Base-by-base conservation (phyloP, 345 rosid genomes). In the Acer negundo region DNA sequence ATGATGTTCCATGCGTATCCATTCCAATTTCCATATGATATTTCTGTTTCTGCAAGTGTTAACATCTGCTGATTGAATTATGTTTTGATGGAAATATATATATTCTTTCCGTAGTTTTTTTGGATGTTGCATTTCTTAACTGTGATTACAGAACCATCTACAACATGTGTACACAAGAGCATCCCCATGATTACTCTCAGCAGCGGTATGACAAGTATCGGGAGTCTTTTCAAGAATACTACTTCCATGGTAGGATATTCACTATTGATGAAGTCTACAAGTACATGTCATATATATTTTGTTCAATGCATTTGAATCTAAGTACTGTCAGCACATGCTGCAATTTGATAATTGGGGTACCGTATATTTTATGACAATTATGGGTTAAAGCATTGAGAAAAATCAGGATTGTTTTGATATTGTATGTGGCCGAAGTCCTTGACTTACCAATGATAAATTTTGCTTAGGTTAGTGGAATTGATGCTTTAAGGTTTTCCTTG, bases 111-210 rank as follows among this genome's bases (percentile, higher is more conserved):
- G 12, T 15, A 3, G 1, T 20, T 28, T 28, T 28, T 26, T 23
- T 38, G 42, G 38, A 13, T 5, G n/a, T 1, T 77, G 63, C 38
- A 47, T 72, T 44, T 72, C 68, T 74, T 82, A 69, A 22, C 51
- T 69, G 4, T 78, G 24, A 24, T 46, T 23, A 44, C 86, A 92
- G 97, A 35, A 89, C 89, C 19, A 85, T 92, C 73, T 92, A 90
- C 73, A 87, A 90, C 65, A 89, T 92, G 94, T 92, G 96, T 31
- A 86, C 91, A 1, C 92, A 92, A 72, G 87, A 85, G 87, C 89
- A 93, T 0, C 93, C 92, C 20, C 83, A 87, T 15, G 90, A 92
- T 61, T 90, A 87, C 75, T 87, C 97, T 1, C 88, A 90, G 24
- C 92, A 90, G 84, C 89, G 90, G 46, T 92, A 92, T 62, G 87